These are phyloP conservation scores for Schizophyllum commune DNA, from an alignment of 1,284 basidiomycete species.

Conservation along the genomic window DNA sequence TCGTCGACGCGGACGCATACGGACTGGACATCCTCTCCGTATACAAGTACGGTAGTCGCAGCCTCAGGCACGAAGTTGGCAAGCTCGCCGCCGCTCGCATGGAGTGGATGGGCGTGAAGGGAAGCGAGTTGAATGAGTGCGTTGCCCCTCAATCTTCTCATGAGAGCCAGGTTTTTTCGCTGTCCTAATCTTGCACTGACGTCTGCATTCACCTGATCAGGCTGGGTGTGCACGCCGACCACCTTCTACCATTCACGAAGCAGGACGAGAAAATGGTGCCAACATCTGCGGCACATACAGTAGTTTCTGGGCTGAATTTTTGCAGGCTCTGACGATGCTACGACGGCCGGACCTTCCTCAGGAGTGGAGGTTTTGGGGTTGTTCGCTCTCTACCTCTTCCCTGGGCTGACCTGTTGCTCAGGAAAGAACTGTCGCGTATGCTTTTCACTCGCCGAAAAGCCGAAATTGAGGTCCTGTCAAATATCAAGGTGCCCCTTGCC, in stretches of 20 bases:
- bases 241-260: slow-evolving; percentile 60
- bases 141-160: slow-evolving; percentile 8
- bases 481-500: no score
- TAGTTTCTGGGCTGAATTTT: slow-evolving; percentile 1
- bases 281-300: slow-evolving; percentile 1
- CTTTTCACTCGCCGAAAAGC: slow-evolving; percentile 76
- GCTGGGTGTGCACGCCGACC: slow-evolving; percentile 49
- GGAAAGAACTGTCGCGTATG: slow-evolving; percentile 75
- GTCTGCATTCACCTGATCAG: slow-evolving; percentile 26
- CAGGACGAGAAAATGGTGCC: slow-evolving; percentile 69
- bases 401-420: slow-evolving; percentile 19
- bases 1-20: slow-evolving; percentile 89
- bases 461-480: slow-evolving; percentile 74
- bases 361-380: slow-evolving; percentile 73
- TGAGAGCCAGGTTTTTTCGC: not conserved
- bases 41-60: slow-evolving; percentile 67
- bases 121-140: slow-evolving; percentile 57
- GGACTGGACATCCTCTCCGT: slow-evolving; percentile 85
- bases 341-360: slow-evolving; percentile 41
- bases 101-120: slow-evolving; percentile 74
- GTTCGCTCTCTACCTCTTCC: slow-evolving; percentile 4
- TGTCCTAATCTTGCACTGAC: not conserved
- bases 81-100: slow-evolving; percentile 59
- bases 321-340: slow-evolving; percentile 65
- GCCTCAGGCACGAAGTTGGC: slow-evolving; percentile 55